Evolutionary conservation across 2,329 filamentous ascomycete genomes (phyloP).

Genomic region (Colletotrichum sidae): DNA sequence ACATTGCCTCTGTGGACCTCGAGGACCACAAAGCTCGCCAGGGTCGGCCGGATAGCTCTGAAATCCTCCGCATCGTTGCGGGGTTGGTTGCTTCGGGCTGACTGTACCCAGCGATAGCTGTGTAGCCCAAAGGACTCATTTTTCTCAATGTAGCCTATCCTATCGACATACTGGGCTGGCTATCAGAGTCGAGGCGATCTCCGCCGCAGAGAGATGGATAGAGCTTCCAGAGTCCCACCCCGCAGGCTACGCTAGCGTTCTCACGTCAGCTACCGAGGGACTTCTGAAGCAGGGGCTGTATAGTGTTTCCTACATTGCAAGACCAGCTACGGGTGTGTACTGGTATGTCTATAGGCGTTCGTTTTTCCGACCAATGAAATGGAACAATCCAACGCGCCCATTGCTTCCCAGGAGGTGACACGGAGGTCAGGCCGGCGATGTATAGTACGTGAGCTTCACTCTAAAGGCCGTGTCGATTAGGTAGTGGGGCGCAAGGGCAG

Average conservation of each 20-base stretch:
- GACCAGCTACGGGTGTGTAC: too few relatives aligned
- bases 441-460: too few relatives aligned
- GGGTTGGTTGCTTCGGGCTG: background rate
- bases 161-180: background rate
- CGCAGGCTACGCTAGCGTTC: conserved; percentile 2
- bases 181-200: too few relatives aligned
- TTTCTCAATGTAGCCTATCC: background rate
- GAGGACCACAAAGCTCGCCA: conserved; percentile 2
- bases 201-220: conserved; percentile 1
- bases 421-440: too few relatives aligned
- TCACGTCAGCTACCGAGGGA: conserved; percentile 26
- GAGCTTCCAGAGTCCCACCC: background rate
- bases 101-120: background rate
- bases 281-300: conserved; percentile 1
- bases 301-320: background rate
- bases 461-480: too few relatives aligned
- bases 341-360: too few relatives aligned
- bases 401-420: too few relatives aligned
- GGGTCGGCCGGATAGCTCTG: conserved; percentile 6
- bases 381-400: too few relatives aligned
- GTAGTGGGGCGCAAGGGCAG: background rate
- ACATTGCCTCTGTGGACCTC: conserved; percentile 23
- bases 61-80: conserved; percentile 1
- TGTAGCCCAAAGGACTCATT: background rate
- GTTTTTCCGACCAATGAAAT: too few relatives aligned